Evolutionary conservation across 2,329 filamentous ascomycete genomes (phyloP), one percentile per base, ranked within the genome.

Genomic region (Macrophomina pseudophaseolina): DNA sequence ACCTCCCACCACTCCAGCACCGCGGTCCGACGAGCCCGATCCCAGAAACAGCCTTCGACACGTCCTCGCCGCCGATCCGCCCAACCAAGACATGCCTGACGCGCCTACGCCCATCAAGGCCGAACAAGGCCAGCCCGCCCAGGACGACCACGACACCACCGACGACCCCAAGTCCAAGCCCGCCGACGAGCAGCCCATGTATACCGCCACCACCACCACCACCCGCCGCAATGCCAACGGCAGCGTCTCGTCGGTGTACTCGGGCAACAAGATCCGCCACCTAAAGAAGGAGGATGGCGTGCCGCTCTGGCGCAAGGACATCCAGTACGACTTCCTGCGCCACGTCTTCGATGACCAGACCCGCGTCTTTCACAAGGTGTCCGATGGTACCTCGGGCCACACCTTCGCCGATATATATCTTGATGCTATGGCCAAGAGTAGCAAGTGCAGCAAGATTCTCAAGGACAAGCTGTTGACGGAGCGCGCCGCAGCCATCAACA

Each of bases 381-480:
- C 94, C 78, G 93, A 97, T 72, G 86, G 86, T 66, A 89, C 90
- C 74, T 89, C 91, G 74, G 91, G 87, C 71, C 79, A 86, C 73
- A 88, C 85, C 7, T 99, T 99, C 78, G 94, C 95, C 68, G 94
- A 98, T 78, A 88, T 99, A 68, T 99, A 99, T 80, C 94, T 99
- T 74, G 95, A 98, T 80, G 94, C 95, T 68, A 98, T 99, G 94
- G 93, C 95, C 3, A 88, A 93, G 78, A 99, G 95, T 82, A 97
- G 93, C 85, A 99, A 99, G 84, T 98, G 94, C 33, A 98, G 95
- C 85, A 98, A 98, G 81, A 95, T 99, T 59, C 85, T 99, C 70
- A 93, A 97, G 79, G 95, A 99, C 80, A 98, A 99, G 83, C 85
- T 99, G 70, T 86, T 97, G 74, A 95, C 90, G 71, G 95, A 99